Evolutionary conservation across 2,329 filamentous ascomycete species (phyloP), one percentile per base, ranked within the genome.

Genomic region (Zalaria sp.): DNA sequence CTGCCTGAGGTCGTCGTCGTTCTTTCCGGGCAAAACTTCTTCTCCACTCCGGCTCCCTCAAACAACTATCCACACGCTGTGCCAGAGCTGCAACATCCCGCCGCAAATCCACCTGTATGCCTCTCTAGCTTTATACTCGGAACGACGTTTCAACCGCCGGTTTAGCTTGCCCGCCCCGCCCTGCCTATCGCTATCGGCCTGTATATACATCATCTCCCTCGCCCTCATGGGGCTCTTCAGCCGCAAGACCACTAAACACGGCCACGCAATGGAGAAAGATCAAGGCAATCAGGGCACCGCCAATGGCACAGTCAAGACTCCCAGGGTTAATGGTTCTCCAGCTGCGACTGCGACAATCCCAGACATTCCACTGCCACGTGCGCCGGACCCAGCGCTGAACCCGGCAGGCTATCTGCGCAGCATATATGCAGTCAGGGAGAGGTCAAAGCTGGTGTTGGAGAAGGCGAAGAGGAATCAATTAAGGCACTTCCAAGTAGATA

Each of bases 391-490:
- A 54, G 73, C 81, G 47, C 71, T 89, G 51, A 86, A 96, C 59
- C 88, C 89, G 18, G 85, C 83, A 25, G 88, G 80, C 46, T 96
- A 96, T 63, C 74, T 98, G 54, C 79, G 84, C 57, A 95, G 87
- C 64, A 77, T 96, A 55, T 79, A 85, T 54, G 79, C 91, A 27
- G 86, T 98, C 26, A 75, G 91, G 47, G 86, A 95, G 54, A 69
- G 87, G 48, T 81, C 76, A 56, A 75, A 67, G 53, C 66, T 89
- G 49, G 71, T 94, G 40, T 72, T 84, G 46, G 75, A 83, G 48
- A 88, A 83, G 66, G 85, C 87, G 6, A 71, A 83, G 54, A 72
- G 70, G 49, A 85, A 93, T 56, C 71, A 83, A 51, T 72, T 94
- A 47, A 76, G 75, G 51, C 88, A 95, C 59, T 95, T 95, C 54